Base-by-base conservation (phyloP, 1,284 basidiomycete genomes). In the Boletus albobrunnescens region DNA sequence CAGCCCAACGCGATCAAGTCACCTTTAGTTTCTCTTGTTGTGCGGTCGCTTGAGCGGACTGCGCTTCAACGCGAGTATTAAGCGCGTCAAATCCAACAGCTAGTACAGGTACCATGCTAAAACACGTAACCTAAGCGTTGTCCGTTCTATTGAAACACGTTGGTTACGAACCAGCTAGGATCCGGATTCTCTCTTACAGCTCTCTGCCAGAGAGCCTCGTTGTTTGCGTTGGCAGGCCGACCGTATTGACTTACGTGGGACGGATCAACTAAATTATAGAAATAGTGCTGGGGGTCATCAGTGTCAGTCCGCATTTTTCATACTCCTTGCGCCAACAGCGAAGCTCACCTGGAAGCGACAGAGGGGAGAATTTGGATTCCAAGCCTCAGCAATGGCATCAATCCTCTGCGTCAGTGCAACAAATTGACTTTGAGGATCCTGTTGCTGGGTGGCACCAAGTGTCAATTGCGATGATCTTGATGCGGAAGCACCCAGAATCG, bases 181-280 rank as follows among this genome's bases (percentile, higher is more conserved):
- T 94, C 87, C 0, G 91, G 91, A 58, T 92, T 94, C 61, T 92
- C 89, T 42, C 82, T 71, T 10, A 82, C 68, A 10, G 91, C 91
- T 55, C 85, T 86, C 56, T 87, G 81, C 91, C 91, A 94, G 43
- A 86, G 63, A 6, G 75, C 74, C 33, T 92, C 88, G 51, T 90
- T 87, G 6, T 74, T 78, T 3, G 84, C 85, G 55, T 86, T 88
- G 5, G 73, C 63, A 7, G 91, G 91, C 24, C 89, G 79, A 6
- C 81, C 84, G 56, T 91, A 94, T 47, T 82, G 60, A 23, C 72
- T 73, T 3, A 87, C 78, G 56, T 86, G 78, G 3, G 73, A 73
- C 1, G 88, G 85, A 54, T 90, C 86, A 6, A 94, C 91, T 4
- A 91, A 73, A 58, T 94, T 94, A 65, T 93, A 93, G 62, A 91